Evolutionary conservation across 1,284 basidiomycete genomes (phyloP).

Genomic region (Rhodotorula sp.): DNA sequence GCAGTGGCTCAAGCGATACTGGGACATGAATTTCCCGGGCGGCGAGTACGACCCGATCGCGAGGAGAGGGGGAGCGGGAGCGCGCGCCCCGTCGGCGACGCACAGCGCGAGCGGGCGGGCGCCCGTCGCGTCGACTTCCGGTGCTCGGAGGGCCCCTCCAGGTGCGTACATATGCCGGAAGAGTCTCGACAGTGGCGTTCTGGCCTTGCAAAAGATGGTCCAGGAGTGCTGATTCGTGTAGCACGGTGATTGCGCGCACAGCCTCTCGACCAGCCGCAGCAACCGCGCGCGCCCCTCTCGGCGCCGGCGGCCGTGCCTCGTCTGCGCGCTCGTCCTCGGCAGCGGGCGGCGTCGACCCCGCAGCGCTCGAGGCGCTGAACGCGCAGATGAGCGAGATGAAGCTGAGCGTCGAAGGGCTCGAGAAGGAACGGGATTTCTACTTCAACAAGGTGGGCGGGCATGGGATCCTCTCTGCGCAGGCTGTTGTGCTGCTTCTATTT

Average conservation of each 20-base stretch:
- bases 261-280: slow-evolving; percentile 4
- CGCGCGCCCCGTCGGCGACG: neutral
- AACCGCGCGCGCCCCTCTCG: neutral
- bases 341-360: slow-evolving; percentile 30
- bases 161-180: neutral
- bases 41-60: slow-evolving; percentile 84
- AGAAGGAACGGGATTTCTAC: slow-evolving; percentile 73
- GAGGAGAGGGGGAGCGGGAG: slow-evolving; percentile 65
- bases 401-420: slow-evolving; percentile 69
- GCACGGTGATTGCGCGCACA: neutral
- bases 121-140: neutral
- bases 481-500: neutral
- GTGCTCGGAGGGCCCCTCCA: slow-evolving; percentile 1
- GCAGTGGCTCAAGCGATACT: slow-evolving; percentile 95
- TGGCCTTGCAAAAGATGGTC: too few relatives aligned
- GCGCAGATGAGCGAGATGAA: slow-evolving; percentile 80
- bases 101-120: neutral
- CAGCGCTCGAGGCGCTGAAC: slow-evolving; percentile 62
- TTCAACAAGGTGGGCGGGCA: slow-evolving; percentile 77
- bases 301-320: neutral
- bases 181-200: too few relatives aligned
- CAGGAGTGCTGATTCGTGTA: too few relatives aligned
- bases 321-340: slow-evolving; percentile 8
- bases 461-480: slow-evolving; percentile 6
- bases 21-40: slow-evolving; percentile 89